Evolutionary conservation across 2,329 filamentous ascomycete genomes (phyloP), one percentile per base, ranked within the genome.

Genomic region (Zymoseptoria passerinii): DNA sequence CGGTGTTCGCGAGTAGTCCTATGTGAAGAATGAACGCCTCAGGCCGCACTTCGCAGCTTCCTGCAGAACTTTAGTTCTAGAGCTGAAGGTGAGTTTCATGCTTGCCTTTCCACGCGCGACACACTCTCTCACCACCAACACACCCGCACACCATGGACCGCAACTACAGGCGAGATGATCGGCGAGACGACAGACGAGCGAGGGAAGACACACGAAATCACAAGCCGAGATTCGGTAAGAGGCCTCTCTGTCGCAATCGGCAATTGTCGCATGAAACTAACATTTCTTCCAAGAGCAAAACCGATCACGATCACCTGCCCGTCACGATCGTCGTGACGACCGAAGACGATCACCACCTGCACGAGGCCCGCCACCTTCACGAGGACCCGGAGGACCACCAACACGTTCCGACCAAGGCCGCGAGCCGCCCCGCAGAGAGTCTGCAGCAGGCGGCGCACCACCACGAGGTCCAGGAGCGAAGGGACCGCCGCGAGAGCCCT

Each of bases 251-350:
- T 18, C 19, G 9, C 49, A 29, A 28, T 49, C 20, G 13, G n/a
- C 23, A 19, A 49, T 27, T 19, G 27, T 50, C 35, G 13, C 19
- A 19, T 44, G 23, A 40, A 52, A 19, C 65, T 67, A 54, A 68
- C 58, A 50, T 20, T 20, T 50, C 19, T 48, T 6, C 56, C 62
- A 65, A 59, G 65, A 69, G 48, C 63, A 65, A 61, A 64, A 69
- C 48, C 63, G 69, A 53, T 71, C 69, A 16, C 68, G 68, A 55
- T 69, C 68, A 55, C 66, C 66, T 58, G 63, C 66, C 52, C 63
- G 63, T n/a, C 64, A 64, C 53, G 68, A 69, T 52, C 63, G 65
- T 54, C 64, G 63, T 53, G 65, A 70, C 44, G 68, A 71, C 28
- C 63, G 67, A 48, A 60, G 67, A 57, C 57, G 69, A 58, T 65